Evolutionary conservation across 2,329 filamentous ascomycete genomes (phyloP).

Genomic region (Pseudogymnoascus destructans): DNA sequence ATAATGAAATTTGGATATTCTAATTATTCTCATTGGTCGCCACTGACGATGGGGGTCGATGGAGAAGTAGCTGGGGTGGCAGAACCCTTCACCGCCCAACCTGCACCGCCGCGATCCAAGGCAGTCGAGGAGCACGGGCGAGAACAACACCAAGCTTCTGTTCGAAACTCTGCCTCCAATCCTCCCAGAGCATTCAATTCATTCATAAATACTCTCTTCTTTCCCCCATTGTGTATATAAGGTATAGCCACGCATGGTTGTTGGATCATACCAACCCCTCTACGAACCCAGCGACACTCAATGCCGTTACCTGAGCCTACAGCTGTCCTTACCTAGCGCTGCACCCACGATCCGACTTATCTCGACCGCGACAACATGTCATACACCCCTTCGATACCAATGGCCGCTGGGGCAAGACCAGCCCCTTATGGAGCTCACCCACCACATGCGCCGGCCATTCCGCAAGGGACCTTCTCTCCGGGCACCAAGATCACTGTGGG

Average conservation of each 20-base stretch:
- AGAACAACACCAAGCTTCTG: background rate
- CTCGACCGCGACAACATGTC: background rate
- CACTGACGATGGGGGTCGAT: background rate
- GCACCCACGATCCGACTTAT: background rate
- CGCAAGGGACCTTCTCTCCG: conserved; percentile 79
- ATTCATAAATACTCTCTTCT: background rate
- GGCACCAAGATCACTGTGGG: conserved; percentile 97
- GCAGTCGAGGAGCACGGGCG: background rate
- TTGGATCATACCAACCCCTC: background rate
- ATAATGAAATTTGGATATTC: conserved; percentile 1
- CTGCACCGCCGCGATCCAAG: conserved; percentile 7
- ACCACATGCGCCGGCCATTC: conserved; percentile 33
- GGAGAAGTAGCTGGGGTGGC: conserved; percentile 2
- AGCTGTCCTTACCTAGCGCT: background rate
- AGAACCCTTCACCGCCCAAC: conserved; percentile 2
- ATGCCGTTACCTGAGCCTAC: conserved; percentile 5
- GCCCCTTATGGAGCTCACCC: conserved; percentile 34
- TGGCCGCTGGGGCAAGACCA: conserved; percentile 29
- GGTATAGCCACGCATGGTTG: conserved; percentile 2
- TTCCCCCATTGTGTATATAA: background rate
- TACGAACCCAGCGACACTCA: conserved; percentile 2
- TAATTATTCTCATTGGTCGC: background rate
- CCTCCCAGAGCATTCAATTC: background rate
- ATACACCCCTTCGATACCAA: conserved; percentile 4
- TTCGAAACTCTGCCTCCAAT: conserved; percentile 5